phyloP scores from a whole-genome alignment of 768 basidiomycete genomes.

The Pluteus cervinus region DNA sequence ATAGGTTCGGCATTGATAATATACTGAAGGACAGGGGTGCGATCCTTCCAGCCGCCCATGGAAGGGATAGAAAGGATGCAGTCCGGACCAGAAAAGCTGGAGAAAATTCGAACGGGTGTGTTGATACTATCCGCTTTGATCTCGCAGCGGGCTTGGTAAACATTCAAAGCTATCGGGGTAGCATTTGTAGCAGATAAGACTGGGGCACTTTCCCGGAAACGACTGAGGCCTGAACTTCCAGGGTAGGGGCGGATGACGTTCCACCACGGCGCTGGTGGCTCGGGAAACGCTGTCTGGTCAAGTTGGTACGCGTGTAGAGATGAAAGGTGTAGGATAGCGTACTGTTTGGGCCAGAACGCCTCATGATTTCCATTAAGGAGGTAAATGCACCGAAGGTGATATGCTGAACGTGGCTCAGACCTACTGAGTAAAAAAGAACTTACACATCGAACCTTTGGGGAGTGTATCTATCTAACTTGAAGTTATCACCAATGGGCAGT shows the following conservation, averaged over 20 bases:
- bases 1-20: constrained; percentile 15
- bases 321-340: no score
- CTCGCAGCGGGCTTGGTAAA: constrained; percentile 31
- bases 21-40: constrained; percentile 23
- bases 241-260: constrained; percentile 23
- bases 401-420: no score
- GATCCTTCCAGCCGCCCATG: constrained; percentile 27
- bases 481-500: no score
- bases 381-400: no score
- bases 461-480: no score
- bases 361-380: no score
- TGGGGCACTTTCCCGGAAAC: constrained; percentile 22
- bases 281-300: no score
- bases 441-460: no score
- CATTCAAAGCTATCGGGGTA: constrained; percentile 17
- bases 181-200: constrained; percentile 11
- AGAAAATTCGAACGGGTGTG: constrained; percentile 13
- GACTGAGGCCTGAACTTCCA: constrained; percentile 24
- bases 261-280: no score
- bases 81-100: constrained; percentile 15
- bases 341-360: no score
- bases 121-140: constrained; percentile 15
- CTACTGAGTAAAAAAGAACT: no score
- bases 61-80: constrained; percentile 17
- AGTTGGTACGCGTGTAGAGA: no score